Percentiles rank a stretch among this genome's conserved stretches.
These are phyloP conservation scores for Cardamine chenopodiifolia DNA, from an alignment of 345 rosid genomes.

Conservation along the genomic window DNA sequence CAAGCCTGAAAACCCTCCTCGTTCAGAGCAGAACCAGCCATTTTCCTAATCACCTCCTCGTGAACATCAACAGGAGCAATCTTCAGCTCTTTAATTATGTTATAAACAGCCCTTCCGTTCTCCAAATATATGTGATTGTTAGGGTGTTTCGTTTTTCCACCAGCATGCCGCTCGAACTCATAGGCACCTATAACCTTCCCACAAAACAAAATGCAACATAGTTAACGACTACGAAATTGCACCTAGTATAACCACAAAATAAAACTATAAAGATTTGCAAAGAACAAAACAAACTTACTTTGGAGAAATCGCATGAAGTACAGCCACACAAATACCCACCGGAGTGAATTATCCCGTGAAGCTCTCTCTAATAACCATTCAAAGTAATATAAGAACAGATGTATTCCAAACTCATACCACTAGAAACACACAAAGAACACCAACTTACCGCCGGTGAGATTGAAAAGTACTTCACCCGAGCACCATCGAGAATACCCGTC, in stretches of 20 bases:
- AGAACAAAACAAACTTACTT: slow-evolving; percentile 50
- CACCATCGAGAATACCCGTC: slow-evolving; percentile 69
- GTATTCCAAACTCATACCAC: not conserved
- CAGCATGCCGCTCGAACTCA: slow-evolving; percentile 85
- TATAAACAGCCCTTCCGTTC: slow-evolving; percentile 83
- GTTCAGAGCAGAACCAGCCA: slow-evolving; percentile 75
- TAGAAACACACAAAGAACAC: slow-evolving; percentile 2
- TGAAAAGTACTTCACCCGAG: slow-evolving; percentile 71
- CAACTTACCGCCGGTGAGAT: slow-evolving; percentile 59
- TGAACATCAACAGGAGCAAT: slow-evolving; percentile 56
- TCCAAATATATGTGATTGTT: slow-evolving; percentile 79
- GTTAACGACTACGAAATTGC: not conserved
- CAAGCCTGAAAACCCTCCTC: slow-evolving; percentile 71
- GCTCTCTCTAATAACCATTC: slow-evolving; percentile 51
- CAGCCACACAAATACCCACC: slow-evolving; percentile 90
- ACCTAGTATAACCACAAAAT: not conserved
- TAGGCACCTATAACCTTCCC: slow-evolving; percentile 73
- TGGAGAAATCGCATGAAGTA: slow-evolving; percentile 61
- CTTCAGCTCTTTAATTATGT: slow-evolving; percentile 73
- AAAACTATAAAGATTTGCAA: not conserved
- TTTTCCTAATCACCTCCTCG: slow-evolving; percentile 62
- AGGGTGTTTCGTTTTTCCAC: slow-evolving; percentile 81
- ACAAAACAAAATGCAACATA: slow-evolving; percentile 10
- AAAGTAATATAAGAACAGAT: slow-evolving; percentile 21
- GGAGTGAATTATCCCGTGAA: slow-evolving; percentile 66